phyloP scores from a whole-genome alignment of 768 basidiomycete genomes.

The Termitomyces sp. region DNA sequence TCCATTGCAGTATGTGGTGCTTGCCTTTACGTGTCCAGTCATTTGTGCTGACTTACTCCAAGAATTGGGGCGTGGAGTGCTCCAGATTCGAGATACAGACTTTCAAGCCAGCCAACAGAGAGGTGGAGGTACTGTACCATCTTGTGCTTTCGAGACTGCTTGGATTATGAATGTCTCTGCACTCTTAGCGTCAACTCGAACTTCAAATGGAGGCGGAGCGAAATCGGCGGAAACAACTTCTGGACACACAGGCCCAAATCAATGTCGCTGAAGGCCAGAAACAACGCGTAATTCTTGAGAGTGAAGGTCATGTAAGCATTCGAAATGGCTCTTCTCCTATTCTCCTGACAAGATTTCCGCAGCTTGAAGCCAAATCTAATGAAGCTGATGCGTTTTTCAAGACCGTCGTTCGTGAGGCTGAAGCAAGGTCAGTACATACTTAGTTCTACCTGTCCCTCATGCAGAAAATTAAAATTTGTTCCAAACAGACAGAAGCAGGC shows the following conservation, averaged over 20 bases:
- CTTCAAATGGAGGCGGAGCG: conserved; percentile 60
- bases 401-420: conserved; percentile 47
- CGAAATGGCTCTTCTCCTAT: background rate
- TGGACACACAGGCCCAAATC: conserved; percentile 56
- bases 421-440: conserved; percentile 35
- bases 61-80: conserved; percentile 58
- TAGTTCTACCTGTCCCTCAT: background rate
- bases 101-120: conserved; percentile 58
- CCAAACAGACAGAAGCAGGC: conserved; percentile 34
- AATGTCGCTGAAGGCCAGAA: conserved; percentile 60
- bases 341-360: background rate
- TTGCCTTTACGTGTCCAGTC: background rate
- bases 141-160: background rate
- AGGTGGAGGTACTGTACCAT: conserved; percentile 40
- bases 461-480: background rate
- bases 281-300: conserved; percentile 51
- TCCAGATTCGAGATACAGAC: conserved; percentile 58
- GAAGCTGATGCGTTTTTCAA: conserved; percentile 53
- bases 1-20: conserved; percentile 37
- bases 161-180: background rate
- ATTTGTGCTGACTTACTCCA: background rate
- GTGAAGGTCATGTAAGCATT: conserved; percentile 44
- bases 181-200: conserved; percentile 49
- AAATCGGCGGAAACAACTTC: conserved; percentile 50
- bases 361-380: conserved; percentile 49